Conservation (phyloP, 1,284 basidiomycete genomes). For the Heterobasidion irregulare region DNA sequence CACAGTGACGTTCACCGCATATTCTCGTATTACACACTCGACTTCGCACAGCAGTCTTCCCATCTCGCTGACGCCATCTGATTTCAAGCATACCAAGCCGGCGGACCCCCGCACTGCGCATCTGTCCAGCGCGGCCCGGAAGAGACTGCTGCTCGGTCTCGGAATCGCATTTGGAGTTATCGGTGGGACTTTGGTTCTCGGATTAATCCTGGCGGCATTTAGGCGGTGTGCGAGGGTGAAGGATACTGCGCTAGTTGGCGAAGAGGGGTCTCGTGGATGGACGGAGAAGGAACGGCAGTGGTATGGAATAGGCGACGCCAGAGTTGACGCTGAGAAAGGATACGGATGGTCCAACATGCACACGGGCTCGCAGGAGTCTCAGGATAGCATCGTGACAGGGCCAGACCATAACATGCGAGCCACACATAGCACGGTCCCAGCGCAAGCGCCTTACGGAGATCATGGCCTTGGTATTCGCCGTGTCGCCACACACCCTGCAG, state of each 20-base stretch:
- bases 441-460: slow-evolving; percentile 20
- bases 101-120: slow-evolving; percentile 19
- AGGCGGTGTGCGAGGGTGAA: slow-evolving; percentile 45
- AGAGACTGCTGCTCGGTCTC: slow-evolving; percentile 46
- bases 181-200: slow-evolving; percentile 49
- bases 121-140: slow-evolving; percentile 34
- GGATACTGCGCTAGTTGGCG: slow-evolving; percentile 49
- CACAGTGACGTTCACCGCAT: slow-evolving; percentile 53
- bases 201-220: slow-evolving; percentile 43
- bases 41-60: slow-evolving; percentile 58
- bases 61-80: slow-evolving; percentile 37
- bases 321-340: slow-evolving; percentile 14
- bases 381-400: background rate
- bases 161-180: slow-evolving; percentile 55
- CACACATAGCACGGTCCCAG: background rate
- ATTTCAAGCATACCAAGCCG: slow-evolving; percentile 20
- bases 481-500: slow-evolving; percentile 27
- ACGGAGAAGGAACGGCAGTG: slow-evolving; percentile 56
- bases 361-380: background rate
- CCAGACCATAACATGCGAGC: background rate
- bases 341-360: slow-evolving; percentile 13
- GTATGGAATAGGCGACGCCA: slow-evolving; percentile 46
- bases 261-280: slow-evolving; percentile 46
- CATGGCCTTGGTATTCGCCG: slow-evolving; percentile 43
- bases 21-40: slow-evolving; percentile 57